Evolutionary conservation across 768 basidiomycete genomes (phyloP), one percentile per base, ranked within the genome.

Genomic region (Lyophyllum shimeji): DNA sequence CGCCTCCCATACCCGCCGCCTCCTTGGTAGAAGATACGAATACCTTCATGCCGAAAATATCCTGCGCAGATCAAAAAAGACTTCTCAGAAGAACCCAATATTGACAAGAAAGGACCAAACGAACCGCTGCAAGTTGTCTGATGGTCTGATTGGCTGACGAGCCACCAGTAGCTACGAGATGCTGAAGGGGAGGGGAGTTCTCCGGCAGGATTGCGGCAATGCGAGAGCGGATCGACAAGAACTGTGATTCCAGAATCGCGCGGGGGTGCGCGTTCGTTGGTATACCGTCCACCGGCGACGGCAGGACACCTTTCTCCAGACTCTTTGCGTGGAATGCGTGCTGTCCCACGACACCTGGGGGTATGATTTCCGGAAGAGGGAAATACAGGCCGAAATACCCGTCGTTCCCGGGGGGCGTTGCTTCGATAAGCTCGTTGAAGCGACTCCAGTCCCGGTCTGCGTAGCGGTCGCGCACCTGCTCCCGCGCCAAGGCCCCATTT

Each of bases 341-440:
- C 56, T 85, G 79, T n/a, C 93, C 93, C 7, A 79, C 68, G 7
- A 91, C 86, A 53, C 82, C 82, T 17, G 85, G 83, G 2, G 93
- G 93, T 55, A 95, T 93, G 69, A 95, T 95, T 71, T 95, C 93
- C 13, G 84, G 87, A 24, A 91, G 78, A 1, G 87, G 86, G 72
- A 91, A 95, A 74, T 91, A 93, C 65, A 93, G 82, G 2, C 88
- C 89, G 59, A 85, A 70, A 58, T 77, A 70, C 1, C 85, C 86
- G 60, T 78, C 70, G 67, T 84, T 86, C 2, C 88, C 87, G 0
- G 81, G 70, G 1, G 82, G 73, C 0, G 79, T 77, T 21, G 65
- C 61, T 55, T 82, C 78, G 9, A 92, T 81, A 20, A 85, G 74
- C 52, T 80, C 67, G 69, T 92, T 92, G 76, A 89, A 95, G 31